These are phyloP conservation scores for Trifolium pratense DNA, from an alignment of 306 rosid genomes.

Conservation along the genomic window DNA sequence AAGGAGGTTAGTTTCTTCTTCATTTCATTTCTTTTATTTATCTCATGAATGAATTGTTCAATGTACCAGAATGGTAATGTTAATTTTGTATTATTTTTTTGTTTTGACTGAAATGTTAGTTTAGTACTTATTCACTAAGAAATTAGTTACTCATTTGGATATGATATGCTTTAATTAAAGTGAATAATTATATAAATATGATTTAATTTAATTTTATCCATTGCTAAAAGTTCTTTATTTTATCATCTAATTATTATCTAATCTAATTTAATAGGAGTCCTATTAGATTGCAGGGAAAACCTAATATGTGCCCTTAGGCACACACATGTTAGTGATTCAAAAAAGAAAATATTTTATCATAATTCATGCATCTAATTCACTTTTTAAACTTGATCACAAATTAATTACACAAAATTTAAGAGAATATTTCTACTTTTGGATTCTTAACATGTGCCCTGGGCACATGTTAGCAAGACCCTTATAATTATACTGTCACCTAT, in stretches of 20 bases:
- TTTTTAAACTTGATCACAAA: no score
- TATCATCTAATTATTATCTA: background rate
- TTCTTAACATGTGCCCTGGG: no score
- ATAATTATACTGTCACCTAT: background rate
- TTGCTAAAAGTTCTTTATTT: background rate
- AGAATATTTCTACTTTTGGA: no score
- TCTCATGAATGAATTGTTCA: background rate
- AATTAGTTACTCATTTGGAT: background rate
- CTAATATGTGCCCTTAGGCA: no score
- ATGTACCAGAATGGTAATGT: background rate
- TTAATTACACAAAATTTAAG: no score
- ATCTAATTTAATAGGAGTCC: background rate
- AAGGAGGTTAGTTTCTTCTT: conserved; percentile 72
- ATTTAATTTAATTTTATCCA: background rate
- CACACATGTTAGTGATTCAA: no score
- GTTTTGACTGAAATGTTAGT: background rate
- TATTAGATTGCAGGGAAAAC: background rate
- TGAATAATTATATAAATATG: background rate
- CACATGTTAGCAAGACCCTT: no score
- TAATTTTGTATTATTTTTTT: background rate
- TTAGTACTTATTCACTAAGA: conserved; percentile 10
- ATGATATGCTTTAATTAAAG: background rate
- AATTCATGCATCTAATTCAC: no score
- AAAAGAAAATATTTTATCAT: no score
- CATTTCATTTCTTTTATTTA: background rate